Base-by-base conservation (phyloP, 2,329 filamentous ascomycete species). In the Raffaelea ambrosiae region DNA sequence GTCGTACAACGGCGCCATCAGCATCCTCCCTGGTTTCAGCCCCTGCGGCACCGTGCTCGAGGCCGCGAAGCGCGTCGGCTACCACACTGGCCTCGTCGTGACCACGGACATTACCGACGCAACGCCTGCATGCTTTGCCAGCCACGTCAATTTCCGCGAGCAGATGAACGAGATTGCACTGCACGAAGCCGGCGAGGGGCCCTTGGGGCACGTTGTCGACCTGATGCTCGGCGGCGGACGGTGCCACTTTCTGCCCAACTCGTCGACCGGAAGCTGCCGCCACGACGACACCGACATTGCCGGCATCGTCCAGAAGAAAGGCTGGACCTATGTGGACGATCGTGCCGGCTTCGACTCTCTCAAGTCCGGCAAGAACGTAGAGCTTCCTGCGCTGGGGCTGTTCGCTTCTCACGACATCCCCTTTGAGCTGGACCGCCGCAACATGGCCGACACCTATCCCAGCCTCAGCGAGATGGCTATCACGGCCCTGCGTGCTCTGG, bases 1-100 rank as follows among this genome's bases (percentile, higher is more conserved):
- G 78, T 95, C 84, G 64, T 98, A 98, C 71, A 98, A 98, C 61
- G 89, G 89, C 43, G 93, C 93, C 56, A 97, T 98, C 57, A 86
- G 88, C 10, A 85, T 95, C 47, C 73, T 94, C 16, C 90, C 90
- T 0, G 84, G 94, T 64, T 81, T 86, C 56, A 80, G 81, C 26
- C 88, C 93, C 4, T 98, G 93, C 64, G 93, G 91, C 8, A 95
- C 90, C 18, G 88, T 83, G 4, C 77, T 98, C 46, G 93, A 98
- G 69, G 93, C 93, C 3, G 93, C 93, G 35, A 95, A 96, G 69
- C 79, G 81, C 57, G 86, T 87, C 9, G 93, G 93, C 14, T 97
- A 96, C 49, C 84, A 82, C 67, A 98, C 93, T 3, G 93, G 93
- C 1, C 67, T 98, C 54, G 93, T 97, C 2, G 93, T 96, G 26